Evolutionary conservation across 306 rosid species (phyloP).

Genomic region (Leucaena leucocephala): DNA sequence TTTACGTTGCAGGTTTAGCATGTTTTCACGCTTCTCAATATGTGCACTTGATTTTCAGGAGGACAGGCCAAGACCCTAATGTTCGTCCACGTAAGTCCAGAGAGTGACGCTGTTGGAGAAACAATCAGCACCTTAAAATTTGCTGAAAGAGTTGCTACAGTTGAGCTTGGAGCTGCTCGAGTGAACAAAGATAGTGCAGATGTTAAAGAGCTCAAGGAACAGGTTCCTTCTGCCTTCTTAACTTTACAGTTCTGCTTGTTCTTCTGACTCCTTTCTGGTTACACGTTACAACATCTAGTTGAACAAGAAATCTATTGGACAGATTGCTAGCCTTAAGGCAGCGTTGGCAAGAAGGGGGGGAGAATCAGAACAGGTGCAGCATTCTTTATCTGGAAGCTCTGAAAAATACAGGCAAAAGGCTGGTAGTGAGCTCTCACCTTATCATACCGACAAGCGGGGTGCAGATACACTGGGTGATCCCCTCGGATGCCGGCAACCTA

Average conservation of each 20-base stretch:
- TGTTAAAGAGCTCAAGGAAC: conserved; percentile 93
- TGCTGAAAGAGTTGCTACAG: conserved; percentile 96
- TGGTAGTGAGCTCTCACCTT: conserved; percentile 56
- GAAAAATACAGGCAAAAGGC: conserved; percentile 57
- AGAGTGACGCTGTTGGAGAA: conserved; percentile 78
- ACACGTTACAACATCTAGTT: neutral
- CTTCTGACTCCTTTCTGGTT: conserved; percentile 10
- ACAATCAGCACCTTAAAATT: conserved; percentile 91
- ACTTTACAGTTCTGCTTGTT: neutral
- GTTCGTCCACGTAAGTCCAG: conserved; percentile 98
- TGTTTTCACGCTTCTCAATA: conserved; percentile 22
- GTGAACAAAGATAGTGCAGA: conserved; percentile 83
- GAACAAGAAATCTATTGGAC: conserved; percentile 34
- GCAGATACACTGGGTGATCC: conserved; percentile 40
- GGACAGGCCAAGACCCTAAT: conserved; percentile 98
- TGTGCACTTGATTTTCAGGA: conserved; percentile 52
- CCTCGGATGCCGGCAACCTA: conserved; percentile 54
- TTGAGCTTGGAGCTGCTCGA: conserved; percentile 94
- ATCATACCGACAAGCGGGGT: conserved; percentile 47
- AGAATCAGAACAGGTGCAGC: conserved; percentile 43
- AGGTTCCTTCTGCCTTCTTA: conserved; percentile 48
- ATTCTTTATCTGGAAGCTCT: conserved; percentile 57
- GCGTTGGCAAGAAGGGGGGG: conserved; percentile 81
- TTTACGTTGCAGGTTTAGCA: neutral
- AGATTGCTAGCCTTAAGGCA: conserved; percentile 82